Percentiles rank a stretch among this genome's conserved stretches.
Evolutionary conservation across 2,329 filamentous ascomycete species (phyloP).

Genomic region (Fusarium humuli): DNA sequence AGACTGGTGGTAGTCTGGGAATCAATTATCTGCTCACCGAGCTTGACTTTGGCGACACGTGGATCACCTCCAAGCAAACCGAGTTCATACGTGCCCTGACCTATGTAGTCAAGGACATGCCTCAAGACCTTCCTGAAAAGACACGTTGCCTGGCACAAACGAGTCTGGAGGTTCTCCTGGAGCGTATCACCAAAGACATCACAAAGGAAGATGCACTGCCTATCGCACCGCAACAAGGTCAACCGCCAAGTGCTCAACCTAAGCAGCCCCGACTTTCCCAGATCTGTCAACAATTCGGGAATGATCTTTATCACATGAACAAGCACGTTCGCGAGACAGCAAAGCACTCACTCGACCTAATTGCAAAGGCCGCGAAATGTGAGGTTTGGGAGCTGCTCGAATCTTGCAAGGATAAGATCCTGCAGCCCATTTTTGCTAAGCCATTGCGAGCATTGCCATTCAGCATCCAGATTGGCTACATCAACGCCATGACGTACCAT

Average conservation of each 20-base stretch:
- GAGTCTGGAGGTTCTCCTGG: conserved; percentile 83
- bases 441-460: conserved; percentile 93
- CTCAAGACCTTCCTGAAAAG: conserved; percentile 89
- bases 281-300: conserved; percentile 86
- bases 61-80: conserved; percentile 84
- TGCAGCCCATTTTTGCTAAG: conserved; percentile 95
- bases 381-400: conserved; percentile 89
- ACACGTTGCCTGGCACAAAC: conserved; percentile 85
- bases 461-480: conserved; percentile 95
- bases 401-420: conserved; percentile 87
- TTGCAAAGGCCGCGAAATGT: conserved; percentile 80
- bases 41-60: conserved; percentile 83
- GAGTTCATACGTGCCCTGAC: conserved; percentile 92
- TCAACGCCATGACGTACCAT: conserved; percentile 97
- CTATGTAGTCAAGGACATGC: conserved; percentile 99
- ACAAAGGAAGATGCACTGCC: conserved; percentile 77
- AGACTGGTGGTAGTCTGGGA: conserved; percentile 90
- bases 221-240: conserved; percentile 54
- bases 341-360: conserved; percentile 81
- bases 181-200: conserved; percentile 80
- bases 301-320: conserved; percentile 95
- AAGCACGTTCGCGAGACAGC: conserved; percentile 91
- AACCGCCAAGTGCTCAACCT: conserved; percentile 53
- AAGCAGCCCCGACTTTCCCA: conserved; percentile 73
- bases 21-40: conserved; percentile 90